A percentile compares a stretch with the other conserved stretches of the same genome.
Conservation (phyloP, 2,329 filamentous ascomycete genomes). For the Rutstroemia sp. region DNA sequence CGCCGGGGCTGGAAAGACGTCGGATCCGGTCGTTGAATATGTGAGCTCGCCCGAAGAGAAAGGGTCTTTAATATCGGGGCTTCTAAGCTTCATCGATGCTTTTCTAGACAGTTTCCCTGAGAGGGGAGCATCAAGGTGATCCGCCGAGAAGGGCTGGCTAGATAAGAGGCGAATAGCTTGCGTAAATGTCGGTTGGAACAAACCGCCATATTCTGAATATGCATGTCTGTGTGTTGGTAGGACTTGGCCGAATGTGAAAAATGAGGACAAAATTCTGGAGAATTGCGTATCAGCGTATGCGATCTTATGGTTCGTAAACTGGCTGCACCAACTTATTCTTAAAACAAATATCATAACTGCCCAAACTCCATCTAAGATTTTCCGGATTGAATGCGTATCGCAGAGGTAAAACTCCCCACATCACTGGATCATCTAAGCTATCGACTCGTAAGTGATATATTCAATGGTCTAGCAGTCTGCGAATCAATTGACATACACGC, state of each 20-base stretch:
- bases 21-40: conserved; percentile 60
- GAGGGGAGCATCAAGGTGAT: conserved; percentile 12
- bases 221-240: conserved; percentile 78
- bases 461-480: background rate
- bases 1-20: conserved; percentile 64
- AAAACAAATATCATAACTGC: conserved; percentile 94
- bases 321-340: conserved; percentile 60
- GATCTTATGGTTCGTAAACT: background rate
- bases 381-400: conserved; percentile 62
- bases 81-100: conserved; percentile 10
- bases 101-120: background rate
- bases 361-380: conserved; percentile 82
- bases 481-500: conserved; percentile 57
- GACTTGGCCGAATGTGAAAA: conserved; percentile 86
- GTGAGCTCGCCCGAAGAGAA: conserved; percentile 41
- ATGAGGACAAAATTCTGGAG: conserved; percentile 58
- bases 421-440: conserved; percentile 87
- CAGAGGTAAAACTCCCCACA: conserved; percentile 84
- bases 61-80: conserved; percentile 39
- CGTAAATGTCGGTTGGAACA: conserved; percentile 83
- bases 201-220: conserved; percentile 68
- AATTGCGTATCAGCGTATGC: conserved; percentile 2
- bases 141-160: conserved; percentile 39
- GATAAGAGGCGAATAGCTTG: conserved; percentile 82
- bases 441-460: conserved; percentile 14